These are phyloP conservation scores for Litchi chinensis DNA, from an alignment of 345 rosid species.

Conservation along the genomic window DNA sequence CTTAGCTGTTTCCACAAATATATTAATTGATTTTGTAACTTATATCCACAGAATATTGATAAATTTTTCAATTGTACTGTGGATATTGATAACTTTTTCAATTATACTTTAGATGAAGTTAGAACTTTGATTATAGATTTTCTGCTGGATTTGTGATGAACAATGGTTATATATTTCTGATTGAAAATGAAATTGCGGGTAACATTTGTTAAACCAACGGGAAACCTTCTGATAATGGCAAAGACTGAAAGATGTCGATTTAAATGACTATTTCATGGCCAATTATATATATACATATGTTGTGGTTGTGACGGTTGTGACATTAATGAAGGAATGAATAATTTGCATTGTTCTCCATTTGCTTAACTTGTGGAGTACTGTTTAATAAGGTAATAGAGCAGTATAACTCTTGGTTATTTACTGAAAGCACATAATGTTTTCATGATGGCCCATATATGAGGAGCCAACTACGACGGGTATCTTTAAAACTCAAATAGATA, in stretches of 20 bases:
- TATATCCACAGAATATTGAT: not conserved
- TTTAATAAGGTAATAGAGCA: not conserved
- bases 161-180: not conserved
- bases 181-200: not conserved
- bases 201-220: not conserved
- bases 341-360: not conserved
- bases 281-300: not conserved
- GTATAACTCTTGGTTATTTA: not conserved
- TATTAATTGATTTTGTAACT: conserved; percentile 4
- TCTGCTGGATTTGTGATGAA: not conserved
- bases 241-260: not conserved
- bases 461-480: not conserved
- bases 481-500: not conserved
- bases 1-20: not conserved
- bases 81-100: not conserved
- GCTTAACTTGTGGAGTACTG: not conserved
- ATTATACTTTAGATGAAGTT: not conserved
- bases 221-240: conserved; percentile 4
- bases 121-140: not conserved
- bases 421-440: not conserved
- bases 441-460: too few species aligned
- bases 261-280: not conserved
- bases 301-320: not conserved
- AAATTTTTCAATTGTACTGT: too few species aligned
- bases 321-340: not conserved